Evolutionary conservation across 257 asterid genomes (phyloP), one percentile per base, ranked within the genome.

Genomic region (Ajuga chamaepitys): DNA sequence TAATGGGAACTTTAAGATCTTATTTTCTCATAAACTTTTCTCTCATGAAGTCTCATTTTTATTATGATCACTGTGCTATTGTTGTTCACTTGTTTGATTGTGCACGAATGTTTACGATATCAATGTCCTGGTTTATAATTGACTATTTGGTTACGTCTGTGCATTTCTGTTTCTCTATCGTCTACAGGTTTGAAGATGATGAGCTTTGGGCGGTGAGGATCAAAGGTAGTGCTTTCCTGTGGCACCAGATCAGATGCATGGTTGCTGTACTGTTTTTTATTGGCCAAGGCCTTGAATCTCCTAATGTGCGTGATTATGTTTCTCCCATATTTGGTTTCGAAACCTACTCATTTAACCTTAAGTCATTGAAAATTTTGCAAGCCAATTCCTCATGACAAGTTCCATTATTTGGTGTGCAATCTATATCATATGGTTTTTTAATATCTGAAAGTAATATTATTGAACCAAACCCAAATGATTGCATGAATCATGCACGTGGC

Each of bases 161-260:
- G 42, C 28, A 18, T 71, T 70, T 68, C 18, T 65, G 61, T 47
- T 73, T 54, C 58, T 52, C 60, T 59, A 46, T 59, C 55, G 65
- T 66, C 32, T 70, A 59, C 75, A 92, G 98, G 80, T 83, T 72
- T 70, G 83, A 67, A 37, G 84, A 75, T 54, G 91, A 87, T 68
- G 87, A 82, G 70, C 91, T 89, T 51, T 89, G 96, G 91, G 87
- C 80, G 10, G 68, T 93, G 75, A 83, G 83, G 74, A 81, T 93
- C 69, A 78, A 74, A 82, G 99, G 97, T 58, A 89, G 95, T 66
- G 99, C 97, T 81, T 93, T 93, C 88, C 88, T 93, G 78, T 93
- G 99, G 99, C 99, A 93, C 82, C 99, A 93, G 84, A 80, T 93
- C 76, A 93, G 99, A 45, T 93, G 97, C 85, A 93, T 93, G 92